Percentiles rank a stretch among this genome's conserved stretches.
Conservation (phyloP, 1,284 basidiomycete genomes). For the Malassezia dermatis region DNA sequence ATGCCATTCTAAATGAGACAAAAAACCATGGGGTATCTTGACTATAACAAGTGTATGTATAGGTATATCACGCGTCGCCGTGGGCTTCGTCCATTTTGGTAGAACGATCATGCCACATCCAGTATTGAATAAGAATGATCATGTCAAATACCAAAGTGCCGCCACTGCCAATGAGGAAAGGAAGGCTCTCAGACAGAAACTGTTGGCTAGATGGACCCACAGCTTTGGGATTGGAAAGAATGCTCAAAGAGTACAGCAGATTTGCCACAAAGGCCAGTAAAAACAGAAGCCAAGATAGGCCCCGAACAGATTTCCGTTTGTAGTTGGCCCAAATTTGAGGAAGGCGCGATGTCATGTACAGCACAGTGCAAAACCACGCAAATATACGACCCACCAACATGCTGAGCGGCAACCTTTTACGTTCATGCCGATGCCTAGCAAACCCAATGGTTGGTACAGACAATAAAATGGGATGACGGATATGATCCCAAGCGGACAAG, state of each 20-base stretch:
- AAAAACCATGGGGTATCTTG: not conserved
- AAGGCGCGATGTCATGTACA: constrained; percentile 46
- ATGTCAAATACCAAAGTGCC: constrained; percentile 45
- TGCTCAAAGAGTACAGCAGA: constrained; percentile 33
- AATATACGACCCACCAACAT: constrained; percentile 32
- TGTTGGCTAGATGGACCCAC: constrained; percentile 12
- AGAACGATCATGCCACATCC: constrained; percentile 23
- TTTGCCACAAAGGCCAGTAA: constrained; percentile 41
- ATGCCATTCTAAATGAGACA: constrained; percentile 23
- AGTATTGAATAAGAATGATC: constrained; percentile 38
- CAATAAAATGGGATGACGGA: constrained; percentile 9
- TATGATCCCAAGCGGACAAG: not conserved
- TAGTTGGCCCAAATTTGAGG: constrained; percentile 47
- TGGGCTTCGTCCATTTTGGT: not conserved
- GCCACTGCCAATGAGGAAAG: constrained; percentile 38
- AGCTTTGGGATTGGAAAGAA: constrained; percentile 31
- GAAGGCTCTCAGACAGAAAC: constrained; percentile 38
- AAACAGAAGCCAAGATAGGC: constrained; percentile 41
- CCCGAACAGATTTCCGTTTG: constrained; percentile 33
- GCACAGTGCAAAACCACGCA: constrained; percentile 42
- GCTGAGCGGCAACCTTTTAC: not conserved
- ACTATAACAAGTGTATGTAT: not conserved
- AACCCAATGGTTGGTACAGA: not conserved
- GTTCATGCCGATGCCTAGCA: not conserved
- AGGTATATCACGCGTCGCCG: not conserved